Conservation (phyloP, 306 rosid genomes). For the Betula pendula region DNA sequence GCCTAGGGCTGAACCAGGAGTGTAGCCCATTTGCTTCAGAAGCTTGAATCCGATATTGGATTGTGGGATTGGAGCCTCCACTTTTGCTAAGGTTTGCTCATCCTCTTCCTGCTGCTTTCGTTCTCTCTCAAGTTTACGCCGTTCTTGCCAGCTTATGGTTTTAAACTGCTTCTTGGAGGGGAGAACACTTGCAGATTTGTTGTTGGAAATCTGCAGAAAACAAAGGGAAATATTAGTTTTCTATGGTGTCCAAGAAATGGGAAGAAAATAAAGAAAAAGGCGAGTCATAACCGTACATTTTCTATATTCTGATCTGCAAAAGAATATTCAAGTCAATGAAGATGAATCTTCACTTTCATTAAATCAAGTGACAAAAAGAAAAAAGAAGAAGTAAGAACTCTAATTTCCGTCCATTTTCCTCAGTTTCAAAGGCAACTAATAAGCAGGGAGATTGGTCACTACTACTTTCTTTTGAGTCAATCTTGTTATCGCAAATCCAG, state of each 20-base stretch:
- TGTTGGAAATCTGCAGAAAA: constrained; percentile 41
- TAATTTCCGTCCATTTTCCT: no score
- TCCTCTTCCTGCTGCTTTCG: constrained; percentile 75
- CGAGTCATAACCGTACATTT: neutral
- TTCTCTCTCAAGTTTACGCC: constrained; percentile 63
- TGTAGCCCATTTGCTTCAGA: constrained; percentile 89
- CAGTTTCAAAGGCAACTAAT: no score
- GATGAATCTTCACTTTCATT: neutral
- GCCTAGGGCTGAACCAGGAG: constrained; percentile 79
- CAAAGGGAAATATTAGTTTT: constrained; percentile 2
- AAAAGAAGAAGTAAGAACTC: neutral
- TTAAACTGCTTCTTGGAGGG: constrained; percentile 56
- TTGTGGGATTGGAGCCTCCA: constrained; percentile 84
- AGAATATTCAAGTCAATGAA: neutral
- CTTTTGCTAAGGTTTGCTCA: constrained; percentile 71
- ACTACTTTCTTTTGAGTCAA: no score
- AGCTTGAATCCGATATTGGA: constrained; percentile 87
- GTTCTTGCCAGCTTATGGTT: constrained; percentile 71
- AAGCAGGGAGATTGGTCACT: no score
- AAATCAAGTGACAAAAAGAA: neutral
- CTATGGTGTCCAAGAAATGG: neutral
- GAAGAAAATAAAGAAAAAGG: neutral
- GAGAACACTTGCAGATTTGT: constrained; percentile 29
- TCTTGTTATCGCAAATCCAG: no score
- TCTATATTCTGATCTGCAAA: neutral